A percentile compares a stretch with the other conserved stretches of the same genome.
Evolutionary conservation across 805 yeast genomes (phyloP).

Genomic region (Candida maltosa): DNA sequence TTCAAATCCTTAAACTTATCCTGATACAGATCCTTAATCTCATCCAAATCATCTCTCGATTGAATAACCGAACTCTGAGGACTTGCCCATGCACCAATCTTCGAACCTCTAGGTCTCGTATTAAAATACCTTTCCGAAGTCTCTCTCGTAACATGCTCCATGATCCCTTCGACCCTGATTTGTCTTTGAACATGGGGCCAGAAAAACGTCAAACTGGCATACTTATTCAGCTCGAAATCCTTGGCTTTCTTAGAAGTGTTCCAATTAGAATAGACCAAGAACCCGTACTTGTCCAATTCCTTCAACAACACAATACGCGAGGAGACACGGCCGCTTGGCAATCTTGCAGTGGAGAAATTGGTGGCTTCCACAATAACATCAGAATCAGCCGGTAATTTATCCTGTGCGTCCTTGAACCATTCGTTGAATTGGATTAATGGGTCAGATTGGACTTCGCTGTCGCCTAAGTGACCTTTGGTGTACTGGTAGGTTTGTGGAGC

Average conservation of each 20-base stretch:
- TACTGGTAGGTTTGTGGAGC: conserved; percentile 91
- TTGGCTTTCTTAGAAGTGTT: conserved; percentile 74
- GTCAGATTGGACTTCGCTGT: conserved; percentile 46
- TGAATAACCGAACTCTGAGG: conserved; percentile 71
- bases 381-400: conserved; percentile 39
- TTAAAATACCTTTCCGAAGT: conserved; percentile 75
- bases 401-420: conserved; percentile 64
- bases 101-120: conserved; percentile 89
- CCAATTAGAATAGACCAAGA: conserved; percentile 90
- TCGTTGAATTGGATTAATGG: conserved; percentile 77
- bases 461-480: conserved; percentile 60
- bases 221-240: conserved; percentile 69
- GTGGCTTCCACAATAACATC: conserved; percentile 68
- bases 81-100: conserved; percentile 95
- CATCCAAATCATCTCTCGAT: conserved; percentile 62
- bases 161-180: conserved; percentile 85
- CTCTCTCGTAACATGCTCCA: conserved; percentile 70
- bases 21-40: conserved; percentile 43
- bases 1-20: conserved; percentile 53
- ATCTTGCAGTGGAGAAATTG: conserved; percentile 83
- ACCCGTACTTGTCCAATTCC: conserved; percentile 82
- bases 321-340: conserved; percentile 89
- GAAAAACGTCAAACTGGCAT: conserved; percentile 82
- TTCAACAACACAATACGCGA: conserved; percentile 83
- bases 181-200: conserved; percentile 92